phyloP scores from a whole-genome alignment of 768 basidiomycete genomes.

The Rickenella mellea region DNA sequence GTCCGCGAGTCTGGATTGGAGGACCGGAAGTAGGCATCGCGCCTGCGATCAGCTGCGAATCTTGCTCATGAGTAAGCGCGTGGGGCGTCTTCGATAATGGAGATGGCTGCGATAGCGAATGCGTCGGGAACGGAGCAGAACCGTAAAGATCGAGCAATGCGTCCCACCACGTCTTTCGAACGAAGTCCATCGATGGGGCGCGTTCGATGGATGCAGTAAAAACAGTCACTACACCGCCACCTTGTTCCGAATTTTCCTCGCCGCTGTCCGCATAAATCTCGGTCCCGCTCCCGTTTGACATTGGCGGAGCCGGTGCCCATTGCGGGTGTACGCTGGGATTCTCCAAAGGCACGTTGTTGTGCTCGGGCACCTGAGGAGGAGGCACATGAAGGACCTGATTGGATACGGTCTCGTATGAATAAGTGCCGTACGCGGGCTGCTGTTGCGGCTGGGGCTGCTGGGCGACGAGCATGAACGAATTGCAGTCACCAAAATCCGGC shows the following conservation, averaged over 20 bases:
- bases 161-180: constrained; percentile 76
- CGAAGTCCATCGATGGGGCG: constrained; percentile 58
- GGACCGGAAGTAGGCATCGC: not conserved
- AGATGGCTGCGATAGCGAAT: not conserved
- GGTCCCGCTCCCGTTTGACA: too few relatives aligned
- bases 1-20: not conserved
- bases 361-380: too few relatives aligned
- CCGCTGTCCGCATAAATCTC: not conserved
- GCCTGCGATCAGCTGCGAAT: not conserved
- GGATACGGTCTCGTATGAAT: too few relatives aligned
- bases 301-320: too few relatives aligned
- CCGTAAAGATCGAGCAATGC: constrained; percentile 48
- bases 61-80: not conserved
- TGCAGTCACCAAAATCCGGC: too few relatives aligned
- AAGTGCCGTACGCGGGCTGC: too few relatives aligned
- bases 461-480: too few relatives aligned
- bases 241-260: constrained; percentile 2
- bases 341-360: too few relatives aligned
- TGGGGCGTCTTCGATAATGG: too few relatives aligned
- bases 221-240: not conserved
- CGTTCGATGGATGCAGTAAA: constrained; percentile 21
- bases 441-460: too few relatives aligned
- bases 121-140: not conserved
- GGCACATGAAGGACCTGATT: too few relatives aligned
- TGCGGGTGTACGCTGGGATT: too few relatives aligned